Conservation (phyloP, 2,329 filamentous ascomycete species). For the Claviceps africana region DNA sequence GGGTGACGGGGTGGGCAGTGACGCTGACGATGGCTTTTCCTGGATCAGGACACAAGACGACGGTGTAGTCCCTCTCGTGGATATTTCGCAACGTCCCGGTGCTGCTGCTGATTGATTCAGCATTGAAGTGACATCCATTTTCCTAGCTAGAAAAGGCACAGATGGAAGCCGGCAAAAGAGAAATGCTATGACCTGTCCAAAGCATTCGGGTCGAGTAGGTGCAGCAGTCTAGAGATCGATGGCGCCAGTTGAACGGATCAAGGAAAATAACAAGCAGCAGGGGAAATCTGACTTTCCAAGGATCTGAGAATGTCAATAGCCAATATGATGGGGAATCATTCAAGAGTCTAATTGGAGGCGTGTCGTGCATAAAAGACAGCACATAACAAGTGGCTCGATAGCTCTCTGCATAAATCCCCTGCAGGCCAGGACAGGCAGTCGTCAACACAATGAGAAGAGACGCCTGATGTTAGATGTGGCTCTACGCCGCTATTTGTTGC, state of each 20-base stretch:
- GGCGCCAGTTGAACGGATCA: neutral
- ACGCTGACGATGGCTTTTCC: conserved; percentile 4
- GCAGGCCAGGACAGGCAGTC: neutral
- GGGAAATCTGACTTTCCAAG: neutral
- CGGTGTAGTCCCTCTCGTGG: conserved; percentile 7
- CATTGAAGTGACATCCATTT: conserved; percentile 29
- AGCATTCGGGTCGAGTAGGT: neutral
- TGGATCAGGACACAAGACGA: conserved; percentile 1
- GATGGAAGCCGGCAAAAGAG: neutral
- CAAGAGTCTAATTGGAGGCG: neutral
- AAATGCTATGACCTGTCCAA: neutral
- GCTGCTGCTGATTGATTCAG: conserved; percentile 21
- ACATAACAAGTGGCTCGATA: conserved; percentile 1
- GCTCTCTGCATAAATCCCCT: neutral
- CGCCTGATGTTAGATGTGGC: conserved; percentile 6
- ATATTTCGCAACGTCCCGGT: conserved; percentile 1
- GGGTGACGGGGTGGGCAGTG: conserved; percentile 21
- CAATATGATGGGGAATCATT: neutral
- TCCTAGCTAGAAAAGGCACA: neutral
- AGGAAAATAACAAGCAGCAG: neutral
- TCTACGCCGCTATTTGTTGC: conserved; percentile 5
- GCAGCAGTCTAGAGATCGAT: neutral
- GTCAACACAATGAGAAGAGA: neutral
- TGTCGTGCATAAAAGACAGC: neutral
- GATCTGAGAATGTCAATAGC: neutral